These are phyloP conservation scores for Apiotrichum sp. DNA, from an alignment of 1,284 basidiomycete species.

Conservation along the genomic window DNA sequence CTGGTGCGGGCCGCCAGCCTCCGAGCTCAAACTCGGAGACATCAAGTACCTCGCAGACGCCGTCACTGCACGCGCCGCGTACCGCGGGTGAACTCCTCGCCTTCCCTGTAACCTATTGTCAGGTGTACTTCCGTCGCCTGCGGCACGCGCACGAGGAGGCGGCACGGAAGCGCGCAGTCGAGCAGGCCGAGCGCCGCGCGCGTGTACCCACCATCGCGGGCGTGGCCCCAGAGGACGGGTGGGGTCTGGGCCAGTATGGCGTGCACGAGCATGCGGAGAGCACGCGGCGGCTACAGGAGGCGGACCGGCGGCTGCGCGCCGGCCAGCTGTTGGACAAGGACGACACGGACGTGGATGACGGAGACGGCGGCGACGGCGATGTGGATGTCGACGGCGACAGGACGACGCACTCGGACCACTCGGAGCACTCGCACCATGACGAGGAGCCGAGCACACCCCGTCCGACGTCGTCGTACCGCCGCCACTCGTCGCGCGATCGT, in stretches of 20 bases:
- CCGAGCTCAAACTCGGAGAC: conserved; percentile 35
- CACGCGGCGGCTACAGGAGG: conserved; percentile 34
- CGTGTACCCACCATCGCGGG: conserved; percentile 27
- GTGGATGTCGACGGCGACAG: neutral
- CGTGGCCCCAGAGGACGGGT: conserved; percentile 42
- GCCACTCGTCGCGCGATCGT: neutral
- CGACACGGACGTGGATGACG: neutral
- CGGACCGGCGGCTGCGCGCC: conserved; percentile 32
- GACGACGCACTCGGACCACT: no score
- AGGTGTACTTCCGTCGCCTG: conserved; percentile 40
- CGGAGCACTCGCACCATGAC: no score
- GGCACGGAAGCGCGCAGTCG: conserved; percentile 35
- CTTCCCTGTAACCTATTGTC: conserved; percentile 40
- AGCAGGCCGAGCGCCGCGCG: conserved; percentile 35
- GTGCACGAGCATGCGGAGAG: conserved; percentile 51
- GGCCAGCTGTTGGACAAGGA: conserved; percentile 17
- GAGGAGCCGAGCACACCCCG: neutral
- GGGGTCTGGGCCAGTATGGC: conserved; percentile 67
- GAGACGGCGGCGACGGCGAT: neutral
- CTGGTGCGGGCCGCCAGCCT: conserved; percentile 4
- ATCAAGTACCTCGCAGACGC: conserved; percentile 41
- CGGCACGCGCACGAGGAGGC: conserved; percentile 46
- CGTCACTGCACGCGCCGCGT: conserved; percentile 35
- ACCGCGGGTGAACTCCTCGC: conserved; percentile 32
- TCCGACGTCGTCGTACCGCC: neutral